Evolutionary conservation across 2,329 filamentous ascomycete genomes (phyloP).

Genomic region (Juglanconis juglandina): DNA sequence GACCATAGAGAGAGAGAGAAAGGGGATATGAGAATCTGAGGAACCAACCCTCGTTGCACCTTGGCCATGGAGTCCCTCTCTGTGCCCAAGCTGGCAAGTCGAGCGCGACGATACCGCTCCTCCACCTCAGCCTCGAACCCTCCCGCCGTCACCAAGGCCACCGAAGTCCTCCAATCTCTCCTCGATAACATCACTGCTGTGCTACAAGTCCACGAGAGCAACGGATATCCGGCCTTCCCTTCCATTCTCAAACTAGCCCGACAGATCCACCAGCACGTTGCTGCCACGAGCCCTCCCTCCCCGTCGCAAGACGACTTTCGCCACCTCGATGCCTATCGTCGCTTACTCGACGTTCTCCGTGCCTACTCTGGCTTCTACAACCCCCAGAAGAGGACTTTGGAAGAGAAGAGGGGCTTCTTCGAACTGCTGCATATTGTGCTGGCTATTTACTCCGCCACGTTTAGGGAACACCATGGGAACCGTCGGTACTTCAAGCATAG

Average conservation of each 20-base stretch:
- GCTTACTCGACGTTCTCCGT: conserved; percentile 65
- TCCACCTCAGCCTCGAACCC: conserved; percentile 60
- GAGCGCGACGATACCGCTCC: conserved; percentile 58
- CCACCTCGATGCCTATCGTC: conserved; percentile 73
- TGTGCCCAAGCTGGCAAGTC: conserved; percentile 44
- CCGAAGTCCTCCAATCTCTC: conserved; percentile 54
- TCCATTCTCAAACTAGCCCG: conserved; percentile 55
- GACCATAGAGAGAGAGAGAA: conserved; percentile 14
- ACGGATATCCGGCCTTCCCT: conserved; percentile 46
- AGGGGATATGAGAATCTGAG: conserved; percentile 18
- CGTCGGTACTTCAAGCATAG: conserved; percentile 78
- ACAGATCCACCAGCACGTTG: conserved; percentile 62
- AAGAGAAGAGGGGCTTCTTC: conserved; percentile 64
- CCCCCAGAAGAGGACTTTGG: conserved; percentile 55
- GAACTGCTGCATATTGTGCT: conserved; percentile 69
- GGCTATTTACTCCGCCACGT: conserved; percentile 68
- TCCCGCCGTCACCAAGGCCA: conserved; percentile 55
- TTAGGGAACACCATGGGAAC: conserved; percentile 81
- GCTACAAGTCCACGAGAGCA: conserved; percentile 28
- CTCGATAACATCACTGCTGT: conserved; percentile 45
- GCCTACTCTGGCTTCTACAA: conserved; percentile 75
- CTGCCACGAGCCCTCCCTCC: conserved; percentile 43
- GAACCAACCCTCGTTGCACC: neutral
- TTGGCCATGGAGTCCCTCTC: conserved; percentile 17
- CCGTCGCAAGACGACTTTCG: conserved; percentile 76